A percentile compares a stretch with the other conserved stretches of the same genome.
phyloP scores from a whole-genome alignment of 495 filamentous ascomycete species.

The Oleoguttula mirabilis region DNA sequence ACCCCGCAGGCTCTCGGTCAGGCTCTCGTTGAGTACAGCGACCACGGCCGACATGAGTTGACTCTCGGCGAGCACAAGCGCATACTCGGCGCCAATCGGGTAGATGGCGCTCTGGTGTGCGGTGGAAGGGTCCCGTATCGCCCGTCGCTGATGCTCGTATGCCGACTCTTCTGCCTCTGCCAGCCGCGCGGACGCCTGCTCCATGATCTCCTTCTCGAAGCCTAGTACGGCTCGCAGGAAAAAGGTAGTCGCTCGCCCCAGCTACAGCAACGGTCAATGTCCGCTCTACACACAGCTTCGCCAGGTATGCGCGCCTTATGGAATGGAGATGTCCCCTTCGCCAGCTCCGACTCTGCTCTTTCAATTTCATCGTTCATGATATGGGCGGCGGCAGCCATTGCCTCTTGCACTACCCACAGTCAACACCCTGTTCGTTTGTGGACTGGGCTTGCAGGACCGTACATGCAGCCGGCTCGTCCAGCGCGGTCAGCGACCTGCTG shows the following conservation, averaged over 20 bases:
- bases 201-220: conserved; percentile 92
- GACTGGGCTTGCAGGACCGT: not conserved
- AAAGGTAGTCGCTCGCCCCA: conserved; percentile 66
- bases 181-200: conserved; percentile 62
- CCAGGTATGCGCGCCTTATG: conserved; percentile 49
- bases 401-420: conserved; percentile 45
- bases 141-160: conserved; percentile 65
- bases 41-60: conserved; percentile 86
- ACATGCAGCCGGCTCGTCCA: conserved; percentile 1
- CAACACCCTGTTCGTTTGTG: conserved; percentile 4
- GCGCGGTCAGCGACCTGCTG: conserved; percentile 46
- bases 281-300: not conserved
- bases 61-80: conserved; percentile 63
- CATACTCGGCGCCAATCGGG: conserved; percentile 72
- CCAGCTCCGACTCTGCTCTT: conserved; percentile 63
- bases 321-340: conserved; percentile 69
- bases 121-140: conserved; percentile 41
- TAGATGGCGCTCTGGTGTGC: conserved; percentile 54
- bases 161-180: conserved; percentile 66
- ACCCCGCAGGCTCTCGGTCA: conserved; percentile 81
- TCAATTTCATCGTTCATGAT: conserved; percentile 95
- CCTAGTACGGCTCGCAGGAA: conserved; percentile 83
- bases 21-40: conserved; percentile 78
- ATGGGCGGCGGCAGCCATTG: conserved; percentile 44
- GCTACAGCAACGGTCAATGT: conserved; percentile 29